Evolutionary conservation across 2,329 filamentous ascomycete genomes (phyloP), one percentile per base, ranked within the genome.

Genomic region (Verticillium tricorpus): DNA sequence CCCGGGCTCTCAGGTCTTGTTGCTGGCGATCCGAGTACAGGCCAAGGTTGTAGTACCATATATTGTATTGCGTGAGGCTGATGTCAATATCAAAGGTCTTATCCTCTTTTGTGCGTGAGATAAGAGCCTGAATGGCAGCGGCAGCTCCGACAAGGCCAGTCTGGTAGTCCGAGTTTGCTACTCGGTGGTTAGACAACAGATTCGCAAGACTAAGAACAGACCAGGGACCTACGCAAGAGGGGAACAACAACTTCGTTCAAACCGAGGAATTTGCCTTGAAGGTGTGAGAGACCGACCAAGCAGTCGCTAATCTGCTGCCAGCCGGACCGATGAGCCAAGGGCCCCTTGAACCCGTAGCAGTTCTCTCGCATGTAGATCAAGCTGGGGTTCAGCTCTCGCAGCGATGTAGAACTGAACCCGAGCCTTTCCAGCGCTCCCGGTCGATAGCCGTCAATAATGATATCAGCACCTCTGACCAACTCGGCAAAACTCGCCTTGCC

Each of bases 251-350:
- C 63, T 45, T 71, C 69, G 17, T 70, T 63, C 3, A 75, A 65
- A 3, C 74, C 72, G 69, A 77, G 74, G 64, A 77, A 78, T 31
- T 64, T 66, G 32, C 75, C 76, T 61, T 76, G 73, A 56, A 74
- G 68, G 69, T 71, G 74, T 5, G 73, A 70, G 9, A 76, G 68
- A 35, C 74, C 74, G 3, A 72, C 74, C 35, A 74, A 68, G 65
- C 72, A 76, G 64, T 76, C 75, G 25, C 72, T 72, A 52, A 76
- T 76, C 63, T 77, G 74, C 63, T 77, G 73, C 73, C 73, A 76
- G 1, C 73, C 73, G 28, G 71, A 71, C 3, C 73, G 70, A 15
- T 71, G 64, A 14, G 61, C 64, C 64, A 69, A 70, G 6, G 71
- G 72, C 0, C 74, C 74, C 11, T 71, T 69, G 68, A 72, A 75